Percentiles rank a stretch among this genome's conserved stretches.
These are phyloP conservation scores for Maudiozyma saulgeensis DNA, from an alignment of 805 yeast genomes.

Conservation along the genomic window DNA sequence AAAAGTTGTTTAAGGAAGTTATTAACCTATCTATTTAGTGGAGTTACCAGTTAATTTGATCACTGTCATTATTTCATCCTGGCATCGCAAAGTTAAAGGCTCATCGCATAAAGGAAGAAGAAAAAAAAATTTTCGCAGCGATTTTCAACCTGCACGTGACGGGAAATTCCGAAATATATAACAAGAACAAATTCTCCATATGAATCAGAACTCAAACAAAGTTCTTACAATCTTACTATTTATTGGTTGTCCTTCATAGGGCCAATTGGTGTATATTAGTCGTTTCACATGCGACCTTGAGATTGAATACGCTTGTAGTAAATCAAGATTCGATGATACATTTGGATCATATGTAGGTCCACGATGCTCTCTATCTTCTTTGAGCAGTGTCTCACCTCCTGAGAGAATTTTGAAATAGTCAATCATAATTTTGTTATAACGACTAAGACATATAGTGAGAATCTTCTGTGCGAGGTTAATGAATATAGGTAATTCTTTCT, in stretches of 20 bases:
- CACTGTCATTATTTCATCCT: neutral
- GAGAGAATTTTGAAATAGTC: slow-evolving; percentile 27
- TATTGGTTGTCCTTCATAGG: slow-evolving; percentile 10
- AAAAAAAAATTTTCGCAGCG: neutral
- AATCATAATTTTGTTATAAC: slow-evolving; percentile 15
- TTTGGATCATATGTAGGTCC: slow-evolving; percentile 7
- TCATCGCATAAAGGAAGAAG: slow-evolving; percentile 1
- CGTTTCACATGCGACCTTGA: slow-evolving; percentile 25
- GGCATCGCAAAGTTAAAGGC: neutral
- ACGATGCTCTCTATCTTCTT: slow-evolving; percentile 18
- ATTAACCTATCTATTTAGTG: too few species aligned
- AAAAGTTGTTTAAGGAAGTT: too few species aligned
- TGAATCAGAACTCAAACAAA: slow-evolving; percentile 19
- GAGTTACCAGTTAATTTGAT: neutral
- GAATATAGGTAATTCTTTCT: slow-evolving; percentile 26
- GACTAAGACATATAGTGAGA: slow-evolving; percentile 12
- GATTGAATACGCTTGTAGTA: slow-evolving; percentile 27
- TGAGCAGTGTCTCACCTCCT: slow-evolving; percentile 24
- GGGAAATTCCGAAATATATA: neutral
- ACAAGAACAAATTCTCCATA: neutral
- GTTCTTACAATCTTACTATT: slow-evolving; percentile 18
- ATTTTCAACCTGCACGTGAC: neutral
- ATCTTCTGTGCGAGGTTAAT: slow-evolving; percentile 9
- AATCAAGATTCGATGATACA: slow-evolving; percentile 30
- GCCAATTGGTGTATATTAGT: slow-evolving; percentile 26